Evolutionary conservation across 768 basidiomycete genomes (phyloP).

Genomic region (Hirschioporus abietinus): DNA sequence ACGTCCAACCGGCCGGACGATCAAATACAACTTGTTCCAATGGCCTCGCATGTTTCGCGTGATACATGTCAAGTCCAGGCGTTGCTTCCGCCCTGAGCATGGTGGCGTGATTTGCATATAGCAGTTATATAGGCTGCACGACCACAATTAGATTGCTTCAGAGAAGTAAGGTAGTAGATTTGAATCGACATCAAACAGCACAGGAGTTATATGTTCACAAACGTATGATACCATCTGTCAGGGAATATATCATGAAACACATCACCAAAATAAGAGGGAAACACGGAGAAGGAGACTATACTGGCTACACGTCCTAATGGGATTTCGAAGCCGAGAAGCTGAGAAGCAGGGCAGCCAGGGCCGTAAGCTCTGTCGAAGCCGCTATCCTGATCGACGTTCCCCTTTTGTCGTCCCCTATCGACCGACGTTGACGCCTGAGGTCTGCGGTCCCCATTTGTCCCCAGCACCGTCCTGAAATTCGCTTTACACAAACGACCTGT

Average conservation of each 20-base stretch:
- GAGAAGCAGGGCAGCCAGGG: neutral
- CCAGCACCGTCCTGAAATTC: neutral
- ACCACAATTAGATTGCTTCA: too few relatives aligned
- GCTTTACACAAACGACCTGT: neutral
- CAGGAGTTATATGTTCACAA: neutral
- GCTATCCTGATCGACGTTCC: neutral
- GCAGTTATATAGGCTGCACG: too few relatives aligned
- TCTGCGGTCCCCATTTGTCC: neutral
- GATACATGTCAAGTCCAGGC: neutral
- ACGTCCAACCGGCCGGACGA: neutral
- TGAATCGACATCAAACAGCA: too few relatives aligned
- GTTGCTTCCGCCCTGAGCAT: neutral
- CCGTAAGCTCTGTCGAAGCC: conserved; percentile 1
- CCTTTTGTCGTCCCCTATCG: too few relatives aligned
- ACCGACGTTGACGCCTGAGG: neutral
- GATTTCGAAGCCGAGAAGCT: neutral
- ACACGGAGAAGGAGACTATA: neutral
- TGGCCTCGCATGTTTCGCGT: neutral
- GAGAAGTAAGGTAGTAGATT: too few relatives aligned
- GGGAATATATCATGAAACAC: neutral
- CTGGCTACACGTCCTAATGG: neutral
- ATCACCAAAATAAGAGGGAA: neutral
- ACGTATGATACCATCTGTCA: neutral
- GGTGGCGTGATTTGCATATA: neutral
- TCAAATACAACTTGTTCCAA: neutral